Conservation (phyloP, 2,329 filamentous ascomycete species). For the Rhynchosporium graminicola region DNA sequence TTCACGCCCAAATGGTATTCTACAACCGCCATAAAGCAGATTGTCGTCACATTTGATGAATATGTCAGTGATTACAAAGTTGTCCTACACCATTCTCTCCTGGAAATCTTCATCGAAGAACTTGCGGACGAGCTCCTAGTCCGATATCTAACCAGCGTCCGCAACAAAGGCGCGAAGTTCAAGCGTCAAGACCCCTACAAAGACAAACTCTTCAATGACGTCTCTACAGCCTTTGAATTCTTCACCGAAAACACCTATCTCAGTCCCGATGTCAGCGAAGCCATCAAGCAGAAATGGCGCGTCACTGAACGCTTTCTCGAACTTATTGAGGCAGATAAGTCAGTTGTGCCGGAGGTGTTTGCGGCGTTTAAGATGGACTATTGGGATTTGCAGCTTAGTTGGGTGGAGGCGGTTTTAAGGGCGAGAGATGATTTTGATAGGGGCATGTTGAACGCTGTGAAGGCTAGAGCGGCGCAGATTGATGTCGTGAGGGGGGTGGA, state of each 20-base stretch:
- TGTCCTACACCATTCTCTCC: conserved; percentile 81
- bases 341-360: conserved; percentile 74
- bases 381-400: conserved; percentile 92
- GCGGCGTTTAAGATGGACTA: conserved; percentile 81
- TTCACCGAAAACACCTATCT: conserved; percentile 65
- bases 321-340: conserved; percentile 75
- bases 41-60: conserved; percentile 92
- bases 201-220: conserved; percentile 91
- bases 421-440: conserved; percentile 92
- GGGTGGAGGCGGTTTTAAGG: conserved; percentile 91
- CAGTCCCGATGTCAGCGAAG: conserved; percentile 66
- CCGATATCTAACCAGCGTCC: conserved; percentile 78
- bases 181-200: conserved; percentile 82
- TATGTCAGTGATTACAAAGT: conserved; percentile 86
- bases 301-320: conserved; percentile 82
- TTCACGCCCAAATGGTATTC: conserved; percentile 91
- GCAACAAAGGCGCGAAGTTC: conserved; percentile 90
- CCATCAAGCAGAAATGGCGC: conserved; percentile 90
- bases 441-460: conserved; percentile 83
- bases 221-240: conserved; percentile 86
- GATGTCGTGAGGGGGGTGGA: conserved; percentile 78
- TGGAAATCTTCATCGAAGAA: conserved; percentile 91
- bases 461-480: conserved; percentile 83
- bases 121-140: conserved; percentile 88
- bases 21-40: conserved; percentile 84